Evolutionary conservation across 805 yeast genomes (phyloP).

Genomic region (Pichia heedii): DNA sequence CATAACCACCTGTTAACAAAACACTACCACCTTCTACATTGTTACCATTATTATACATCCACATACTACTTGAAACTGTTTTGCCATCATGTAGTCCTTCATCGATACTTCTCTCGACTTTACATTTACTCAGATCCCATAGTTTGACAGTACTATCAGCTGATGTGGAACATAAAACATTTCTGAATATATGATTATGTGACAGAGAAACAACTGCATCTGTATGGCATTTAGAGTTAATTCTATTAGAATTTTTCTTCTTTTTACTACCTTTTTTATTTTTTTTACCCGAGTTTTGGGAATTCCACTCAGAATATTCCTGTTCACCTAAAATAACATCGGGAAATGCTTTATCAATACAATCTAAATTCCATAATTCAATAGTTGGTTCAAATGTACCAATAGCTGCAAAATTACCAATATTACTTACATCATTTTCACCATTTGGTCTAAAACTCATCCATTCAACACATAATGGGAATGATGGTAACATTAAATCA

Average conservation of each 20-base stretch:
- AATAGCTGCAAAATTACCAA: slow-evolving; percentile 90
- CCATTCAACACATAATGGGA: slow-evolving; percentile 97
- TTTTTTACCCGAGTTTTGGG: slow-evolving; percentile 23
- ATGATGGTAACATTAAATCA: slow-evolving; percentile 93
- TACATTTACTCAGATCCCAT: slow-evolving; percentile 79
- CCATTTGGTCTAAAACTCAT: slow-evolving; percentile 61
- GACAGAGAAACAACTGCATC: slow-evolving; percentile 88
- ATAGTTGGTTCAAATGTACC: slow-evolving; percentile 97
- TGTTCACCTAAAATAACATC: slow-evolving; percentile 85
- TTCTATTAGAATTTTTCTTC: slow-evolving; percentile 38
- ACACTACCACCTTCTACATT: slow-evolving; percentile 44
- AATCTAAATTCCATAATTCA: slow-evolving; percentile 94
- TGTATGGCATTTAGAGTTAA: slow-evolving; percentile 65
- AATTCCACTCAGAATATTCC: slow-evolving; percentile 24
- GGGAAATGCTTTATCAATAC: slow-evolving; percentile 89
- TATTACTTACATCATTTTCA: slow-evolving; percentile 33
- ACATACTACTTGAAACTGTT: slow-evolving; percentile 75
- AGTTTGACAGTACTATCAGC: slow-evolving; percentile 92
- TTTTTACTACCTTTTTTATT: slow-evolving; percentile 36
- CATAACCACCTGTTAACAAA: slow-evolving; percentile 88
- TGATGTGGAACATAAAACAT: slow-evolving; percentile 85
- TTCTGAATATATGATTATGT: slow-evolving; percentile 72
- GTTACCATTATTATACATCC: slow-evolving; percentile 49
- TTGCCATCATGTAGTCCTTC: slow-evolving; percentile 60
- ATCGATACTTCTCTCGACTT: slow-evolving; percentile 70